Evolutionary conservation across 2,329 filamentous ascomycete genomes (phyloP).

Genomic region (Neofusicoccum cordaticola): DNA sequence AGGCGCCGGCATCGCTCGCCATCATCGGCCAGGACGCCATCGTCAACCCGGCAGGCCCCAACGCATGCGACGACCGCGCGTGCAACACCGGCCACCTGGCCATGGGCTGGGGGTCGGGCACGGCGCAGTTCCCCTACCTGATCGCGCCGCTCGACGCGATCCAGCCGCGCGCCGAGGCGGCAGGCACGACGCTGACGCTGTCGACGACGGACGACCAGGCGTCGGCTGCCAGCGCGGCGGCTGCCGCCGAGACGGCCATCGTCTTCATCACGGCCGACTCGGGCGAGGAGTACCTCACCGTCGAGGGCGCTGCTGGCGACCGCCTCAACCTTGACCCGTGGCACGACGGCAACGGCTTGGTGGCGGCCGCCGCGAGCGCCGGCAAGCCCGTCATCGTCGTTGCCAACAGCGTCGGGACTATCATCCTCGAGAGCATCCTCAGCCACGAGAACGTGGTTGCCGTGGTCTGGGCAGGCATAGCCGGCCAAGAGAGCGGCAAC

Average conservation of each 20-base stretch:
- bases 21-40: slow-evolving; percentile 77
- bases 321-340: slow-evolving; percentile 49
- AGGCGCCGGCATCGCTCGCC: slow-evolving; percentile 55
- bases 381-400: slow-evolving; percentile 40
- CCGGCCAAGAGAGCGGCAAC: slow-evolving; percentile 46
- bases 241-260: slow-evolving; percentile 38
- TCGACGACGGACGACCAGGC: slow-evolving; percentile 39
- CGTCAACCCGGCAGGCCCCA: slow-evolving; percentile 70
- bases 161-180: slow-evolving; percentile 33
- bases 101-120: slow-evolving; percentile 66
- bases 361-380: slow-evolving; percentile 35
- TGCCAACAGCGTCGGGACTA: slow-evolving; percentile 37
- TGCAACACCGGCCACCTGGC: slow-evolving; percentile 62
- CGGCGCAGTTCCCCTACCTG: slow-evolving; percentile 46
- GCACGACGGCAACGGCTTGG: slow-evolving; percentile 44
- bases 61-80: slow-evolving; percentile 70
- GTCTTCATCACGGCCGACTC: slow-evolving; percentile 50
- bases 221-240: slow-evolving; percentile 37
- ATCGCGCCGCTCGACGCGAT: slow-evolving; percentile 45
- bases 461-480: slow-evolving; percentile 40
- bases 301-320: slow-evolving; percentile 47
- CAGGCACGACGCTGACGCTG: slow-evolving; percentile 38
- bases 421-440: slow-evolving; percentile 37
- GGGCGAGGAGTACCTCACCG: slow-evolving; percentile 51
- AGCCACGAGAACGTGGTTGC: slow-evolving; percentile 37